Conservation (phyloP, 1,139 yeast species). For the Nakaseomyces sp. region DNA sequence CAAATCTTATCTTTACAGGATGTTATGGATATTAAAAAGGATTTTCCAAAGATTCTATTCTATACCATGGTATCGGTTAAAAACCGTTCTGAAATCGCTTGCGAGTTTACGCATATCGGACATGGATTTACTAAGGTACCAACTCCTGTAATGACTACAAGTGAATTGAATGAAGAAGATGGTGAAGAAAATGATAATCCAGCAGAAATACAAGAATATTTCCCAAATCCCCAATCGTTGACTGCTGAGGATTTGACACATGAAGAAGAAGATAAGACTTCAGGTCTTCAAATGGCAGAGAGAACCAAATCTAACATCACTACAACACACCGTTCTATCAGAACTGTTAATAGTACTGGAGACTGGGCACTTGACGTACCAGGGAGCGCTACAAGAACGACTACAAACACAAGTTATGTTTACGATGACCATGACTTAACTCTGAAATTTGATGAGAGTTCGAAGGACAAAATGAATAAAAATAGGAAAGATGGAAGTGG, state of each 20-base stretch:
- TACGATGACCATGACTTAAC: neutral
- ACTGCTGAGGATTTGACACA: neutral
- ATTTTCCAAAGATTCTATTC: constrained; percentile 32
- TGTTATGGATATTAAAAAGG: constrained; percentile 26
- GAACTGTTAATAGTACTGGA: constrained; percentile 26
- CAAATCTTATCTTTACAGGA: constrained; percentile 32
- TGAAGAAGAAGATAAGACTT: neutral
- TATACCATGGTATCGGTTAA: constrained; percentile 29
- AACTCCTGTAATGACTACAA: neutral
- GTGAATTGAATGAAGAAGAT: neutral
- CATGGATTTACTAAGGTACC: neutral
- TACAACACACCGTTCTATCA: constrained; percentile 26
- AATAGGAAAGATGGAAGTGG: constrained; percentile 5
- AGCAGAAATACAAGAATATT: constrained; percentile 2
- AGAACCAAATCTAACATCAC: constrained; percentile 22
- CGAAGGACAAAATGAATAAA: neutral
- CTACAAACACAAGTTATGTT: constrained; percentile 1
- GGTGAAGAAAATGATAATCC: constrained; percentile 1
- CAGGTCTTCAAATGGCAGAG: constrained; percentile 19
- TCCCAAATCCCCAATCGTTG: constrained; percentile 1
- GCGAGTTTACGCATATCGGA: neutral
- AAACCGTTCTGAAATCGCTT: constrained; percentile 2
- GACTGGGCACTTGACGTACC: constrained; percentile 22
- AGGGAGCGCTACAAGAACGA: constrained; percentile 9
- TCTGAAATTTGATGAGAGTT: constrained; percentile 4